Base-by-base conservation (phyloP, 106 monocot genomes). In the Posidonia australis region DNA sequence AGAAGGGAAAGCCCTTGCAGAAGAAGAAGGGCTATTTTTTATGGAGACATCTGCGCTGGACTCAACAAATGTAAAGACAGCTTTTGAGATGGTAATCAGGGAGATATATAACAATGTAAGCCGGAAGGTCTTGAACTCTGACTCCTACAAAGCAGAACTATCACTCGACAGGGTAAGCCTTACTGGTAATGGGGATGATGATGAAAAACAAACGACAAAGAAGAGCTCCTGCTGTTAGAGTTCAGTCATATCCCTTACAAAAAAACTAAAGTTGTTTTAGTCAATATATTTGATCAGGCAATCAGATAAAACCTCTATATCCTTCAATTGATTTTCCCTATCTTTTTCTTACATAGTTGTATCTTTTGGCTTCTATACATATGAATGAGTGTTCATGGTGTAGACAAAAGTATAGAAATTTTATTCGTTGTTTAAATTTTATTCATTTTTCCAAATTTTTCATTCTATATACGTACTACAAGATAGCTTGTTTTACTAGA, bases 1-100 rank as follows among this genome's bases (percentile, higher is more conserved):
- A 44, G 81, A 81, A 64, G 81, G 81, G 0, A 81, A 81, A 53
- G 60, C 27, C 36, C 77, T 81, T 9, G 81, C 81, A n/a, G 81
- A 81, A 28, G 51, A 51, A 7, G 65, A 81, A 62, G 81, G 81
- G 22, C 53, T 77, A 11, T 81, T 81, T 69, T 76, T 81, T 25
- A 77, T 81, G 0, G 81, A 81, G 69, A 81, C 81, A 9, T 80
- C 81, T 10, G 81, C 81, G 2, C 66, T 81, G 0, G 69, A 77
- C 58, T 81, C 81, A 0, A 81, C 81, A 22, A 81, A 81, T 61
- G 81, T 81, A 2, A 77, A 73, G 73, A 70, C 58, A 0, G 81
- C 76, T 10, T 81, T 81, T 53, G 86, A 87, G 77, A 75, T 82
- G 13, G 80, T 83, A 9, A 82, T 83, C 43, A 83, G 72, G 77